These are phyloP conservation scores for Colletotrichum cordylinicola DNA, from an alignment of 2,329 filamentous ascomycete species.

Conservation along the genomic window DNA sequence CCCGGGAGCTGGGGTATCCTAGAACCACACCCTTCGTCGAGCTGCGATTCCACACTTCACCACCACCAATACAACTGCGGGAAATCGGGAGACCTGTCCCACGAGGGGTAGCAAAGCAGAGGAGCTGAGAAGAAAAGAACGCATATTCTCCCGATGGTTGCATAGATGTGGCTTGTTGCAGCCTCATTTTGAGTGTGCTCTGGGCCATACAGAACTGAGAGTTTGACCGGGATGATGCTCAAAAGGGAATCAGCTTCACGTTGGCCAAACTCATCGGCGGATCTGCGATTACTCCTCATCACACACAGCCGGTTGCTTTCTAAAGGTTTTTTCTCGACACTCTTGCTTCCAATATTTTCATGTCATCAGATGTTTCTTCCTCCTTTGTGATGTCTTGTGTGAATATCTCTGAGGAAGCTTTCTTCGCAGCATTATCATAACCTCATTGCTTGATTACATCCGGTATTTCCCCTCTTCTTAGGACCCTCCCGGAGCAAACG, in stretches of 20 bases:
- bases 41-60: neutral
- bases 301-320: neutral
- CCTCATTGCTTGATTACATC: neutral
- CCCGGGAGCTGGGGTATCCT: neutral
- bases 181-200: no score
- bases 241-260: neutral
- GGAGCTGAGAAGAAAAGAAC: neutral
- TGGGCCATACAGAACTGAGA: neutral
- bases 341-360: neutral
- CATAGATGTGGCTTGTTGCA: neutral
- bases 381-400: neutral
- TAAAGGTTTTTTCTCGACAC: neutral
- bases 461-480: neutral
- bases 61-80: conserved; percentile 2
- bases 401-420: neutral
- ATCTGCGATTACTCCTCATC: neutral
- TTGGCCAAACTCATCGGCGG: neutral
- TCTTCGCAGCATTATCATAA: neutral
- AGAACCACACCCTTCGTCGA: neutral
- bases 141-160: neutral
- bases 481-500: neutral
- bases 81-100: neutral
- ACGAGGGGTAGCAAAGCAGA: neutral
- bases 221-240: neutral
- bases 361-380: neutral